Evolutionary conservation across 2,329 filamentous ascomycete species (phyloP), one percentile per base, ranked within the genome.

Genomic region (Neofusicoccum sp.): DNA sequence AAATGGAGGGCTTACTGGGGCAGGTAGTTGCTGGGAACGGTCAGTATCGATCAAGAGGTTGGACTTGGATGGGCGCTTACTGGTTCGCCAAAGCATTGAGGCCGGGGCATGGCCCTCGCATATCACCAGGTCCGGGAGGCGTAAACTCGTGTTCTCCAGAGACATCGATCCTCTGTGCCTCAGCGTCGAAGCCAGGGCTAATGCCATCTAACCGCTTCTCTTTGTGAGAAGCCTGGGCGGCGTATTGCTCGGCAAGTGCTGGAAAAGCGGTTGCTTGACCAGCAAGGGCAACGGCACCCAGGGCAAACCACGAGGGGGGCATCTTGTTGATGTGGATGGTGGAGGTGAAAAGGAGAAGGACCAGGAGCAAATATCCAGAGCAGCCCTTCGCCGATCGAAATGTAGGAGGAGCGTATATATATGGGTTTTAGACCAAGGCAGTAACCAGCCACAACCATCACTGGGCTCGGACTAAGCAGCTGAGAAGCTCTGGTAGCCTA

Each of bases 61-160:
- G 12, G 20, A n/a, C 8, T 16, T 5, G 3, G 12, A 11, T 5
- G 48, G 14, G 12, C 4, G 16, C 34, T 14, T 57, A 44, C 38
- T 57, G 53, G n/a, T 57, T 57, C 8, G 53, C 53, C 1, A 57
- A n/a, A 6, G 53, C 53, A 45, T 57, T 57, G 9, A 57, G 41
- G 12, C 53, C 53, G 11, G 53, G 53, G 30, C 53, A 57, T 14
- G 53, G 53, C 9, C 53, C 53, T 45, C 53, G 31, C 8, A 33
- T 24, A 28, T 57, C 53, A 1, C 16, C 41, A 14, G 53, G 14
- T 14, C 53, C 53, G 12, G 53, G 53, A 4, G 53, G 38, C 40
- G 34, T 28, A 14, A 57, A 57, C 6, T 26, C 30, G 41, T 57
- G 53, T 6, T 44, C 53, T 14, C 53, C 53, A 9, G 53, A 57